Evolutionary conservation across 1,284 basidiomycete species (phyloP), one percentile per base, ranked within the genome.

Genomic region (Cryptococcus hybrid): DNA sequence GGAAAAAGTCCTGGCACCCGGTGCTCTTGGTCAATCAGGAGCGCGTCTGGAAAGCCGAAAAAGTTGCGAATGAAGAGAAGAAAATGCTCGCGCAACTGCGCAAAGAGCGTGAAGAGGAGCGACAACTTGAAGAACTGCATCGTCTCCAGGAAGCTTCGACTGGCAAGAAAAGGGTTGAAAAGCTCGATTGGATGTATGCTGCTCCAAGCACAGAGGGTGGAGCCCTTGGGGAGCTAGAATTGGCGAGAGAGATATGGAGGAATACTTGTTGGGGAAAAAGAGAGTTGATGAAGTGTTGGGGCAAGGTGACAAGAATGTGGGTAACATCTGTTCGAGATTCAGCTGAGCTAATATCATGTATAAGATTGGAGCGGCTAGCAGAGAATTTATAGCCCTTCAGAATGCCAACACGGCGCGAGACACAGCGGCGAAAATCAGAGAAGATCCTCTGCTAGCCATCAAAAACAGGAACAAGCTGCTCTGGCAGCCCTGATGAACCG

Each of bases 1-100:
- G 94, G 92, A 97, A 96, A 80, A 94, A 95, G 84, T 92, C 91
- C 66, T 97, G 94, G 93, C 93, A 97, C 79, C 92, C 92, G 83
- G 89, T 95, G 84, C 90, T 97, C 81, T 80, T 95, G 80, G 92
- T 91, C 78, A 96, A 97, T 81, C 94, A 98, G 87, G 92, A 97
- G 86, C 86, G 88, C 84, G 95, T 99, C 70, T 99, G 96, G 95
- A 85, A 97, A 62, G 89, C 95, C 79, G 95, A 99, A 80, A 92
- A 96, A 85, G 88, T 90, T 75, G 92, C 92, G 58, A 85, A 94
- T 55, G 95, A 95, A 72, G 95, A 99, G 79, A 96, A 95, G 82
- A 98, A 97, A 85, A 95, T 94, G 74, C 83, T 97, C 3, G 91
- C 93, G 55, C 93, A 99, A 77, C 85, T 99, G 2, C 87, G 92